These are phyloP conservation scores for Alternaria metachromatica DNA, from an alignment of 2,329 filamentous ascomycete genomes.

Conservation along the genomic window DNA sequence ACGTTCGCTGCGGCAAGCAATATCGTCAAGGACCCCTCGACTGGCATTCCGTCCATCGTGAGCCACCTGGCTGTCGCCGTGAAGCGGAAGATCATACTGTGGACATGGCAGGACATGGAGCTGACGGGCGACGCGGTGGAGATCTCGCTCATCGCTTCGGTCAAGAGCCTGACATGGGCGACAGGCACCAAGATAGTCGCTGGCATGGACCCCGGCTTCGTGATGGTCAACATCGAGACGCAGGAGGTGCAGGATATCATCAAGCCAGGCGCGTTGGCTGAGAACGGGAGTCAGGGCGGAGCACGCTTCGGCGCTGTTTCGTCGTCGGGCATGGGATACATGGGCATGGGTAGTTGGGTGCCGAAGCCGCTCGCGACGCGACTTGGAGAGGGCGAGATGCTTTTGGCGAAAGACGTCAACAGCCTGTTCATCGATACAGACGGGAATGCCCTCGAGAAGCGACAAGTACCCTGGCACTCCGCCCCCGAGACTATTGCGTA, in stretches of 20 bases:
- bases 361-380: slow-evolving; percentile 88
- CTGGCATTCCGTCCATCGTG: slow-evolving; percentile 90
- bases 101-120: slow-evolving; percentile 97
- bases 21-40: slow-evolving; percentile 86
- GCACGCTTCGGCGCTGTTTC: slow-evolving; percentile 83
- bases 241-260: slow-evolving; percentile 78
- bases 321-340: slow-evolving; percentile 91
- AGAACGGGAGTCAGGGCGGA: slow-evolving; percentile 67
- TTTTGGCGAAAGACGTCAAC: slow-evolving; percentile 98
- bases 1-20: slow-evolving; percentile 95
- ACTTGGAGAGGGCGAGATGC: slow-evolving; percentile 80
- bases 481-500: slow-evolving; percentile 93
- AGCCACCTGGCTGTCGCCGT: slow-evolving; percentile 90
- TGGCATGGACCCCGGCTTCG: slow-evolving; percentile 89
- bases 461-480: slow-evolving; percentile 88
- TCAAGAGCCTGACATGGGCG: slow-evolving; percentile 91
- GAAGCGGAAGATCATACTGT: slow-evolving; percentile 86
- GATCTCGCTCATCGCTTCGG: slow-evolving; percentile 78
- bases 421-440: slow-evolving; percentile 88
- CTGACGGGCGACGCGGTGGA: slow-evolving; percentile 75
- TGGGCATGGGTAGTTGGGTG: slow-evolving; percentile 90
- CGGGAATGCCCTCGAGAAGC: slow-evolving; percentile 80
- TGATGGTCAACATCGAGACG: slow-evolving; percentile 83
- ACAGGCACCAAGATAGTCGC: slow-evolving; percentile 85
- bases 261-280: slow-evolving; percentile 74